Base-by-base conservation (phyloP, 2,329 filamentous ascomycete genomes). In the Pseudogymnoascus sp. region DNA sequence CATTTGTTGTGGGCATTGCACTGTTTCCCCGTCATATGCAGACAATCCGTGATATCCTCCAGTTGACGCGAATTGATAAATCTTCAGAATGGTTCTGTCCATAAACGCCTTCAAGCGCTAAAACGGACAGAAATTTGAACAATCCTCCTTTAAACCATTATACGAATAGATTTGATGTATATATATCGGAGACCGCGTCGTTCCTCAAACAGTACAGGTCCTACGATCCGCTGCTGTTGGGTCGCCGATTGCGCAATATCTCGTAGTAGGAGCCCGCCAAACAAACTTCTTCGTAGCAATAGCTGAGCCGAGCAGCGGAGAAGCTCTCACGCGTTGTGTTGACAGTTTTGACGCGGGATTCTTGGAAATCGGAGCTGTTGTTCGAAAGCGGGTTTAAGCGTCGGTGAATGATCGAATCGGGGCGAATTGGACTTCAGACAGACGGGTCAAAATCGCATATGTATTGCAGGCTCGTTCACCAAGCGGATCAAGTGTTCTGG, bases 1-100 rank as follows among this genome's bases (percentile, higher is more conserved):
- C 70, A 63, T 70, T 69, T 5, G 67, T 67, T 25, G 71, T 73
- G 11, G 72, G 72, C 72, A 74, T 74, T 37, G 42, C 59, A 42
- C 28, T 33, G 10, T 11, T 14, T 21, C 25, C 11, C 50, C 3
- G 28, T 56, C 28, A 33, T 33, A 18, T 11, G 11, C 16, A 18
- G 50, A n/a, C 23, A 50, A 25, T 28, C 21, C 21, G 21, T 25
- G 44, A 3, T 33, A 21, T n/a, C 28, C n/a, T 33, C 10, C 16
- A 28, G 47, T 56, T 56, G 50, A 56, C 50, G 50, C 50, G 50
- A 33, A 28, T 33, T 53, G 47, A 6, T 35, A 56, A 33, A 33
- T 56, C 3, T 35, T 21, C 28, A 12, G 3, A 21, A 21, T 11
- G 21, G n/a, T 21, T 12, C 50, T 31, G 47, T 11, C 28, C 28